phyloP scores from a whole-genome alignment of 139 green algal genomes.

The Penium margaritaceum region DNA sequence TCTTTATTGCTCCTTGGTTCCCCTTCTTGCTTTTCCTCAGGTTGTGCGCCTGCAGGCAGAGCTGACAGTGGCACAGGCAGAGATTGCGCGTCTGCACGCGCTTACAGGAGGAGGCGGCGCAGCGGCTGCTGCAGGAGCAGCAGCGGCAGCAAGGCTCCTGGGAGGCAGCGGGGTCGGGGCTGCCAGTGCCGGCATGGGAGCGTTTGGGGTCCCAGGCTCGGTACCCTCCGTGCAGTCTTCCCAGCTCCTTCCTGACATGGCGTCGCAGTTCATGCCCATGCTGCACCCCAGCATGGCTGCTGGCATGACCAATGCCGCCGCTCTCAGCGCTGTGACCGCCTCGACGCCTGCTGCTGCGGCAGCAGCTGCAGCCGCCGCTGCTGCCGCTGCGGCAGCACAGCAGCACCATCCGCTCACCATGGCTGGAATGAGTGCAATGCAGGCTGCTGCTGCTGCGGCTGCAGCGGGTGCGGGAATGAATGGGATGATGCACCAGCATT shows the following conservation, averaged over 20 bases:
- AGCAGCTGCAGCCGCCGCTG: too few species aligned
- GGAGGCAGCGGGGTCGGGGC: not conserved
- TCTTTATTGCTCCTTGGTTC: not conserved
- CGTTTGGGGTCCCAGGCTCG: not conserved
- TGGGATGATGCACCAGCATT: not conserved
- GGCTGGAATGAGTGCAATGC: too few species aligned
- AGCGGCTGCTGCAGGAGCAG: not conserved
- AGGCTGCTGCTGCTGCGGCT: too few species aligned
- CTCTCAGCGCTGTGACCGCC: too few species aligned
- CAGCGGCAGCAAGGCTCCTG: not conserved
- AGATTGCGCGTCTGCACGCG: constrained; percentile 31
- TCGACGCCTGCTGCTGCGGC: too few species aligned
- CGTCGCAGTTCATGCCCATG: not conserved
- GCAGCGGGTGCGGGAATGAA: too few species aligned
- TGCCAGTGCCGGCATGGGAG: not conserved
- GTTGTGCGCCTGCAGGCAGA: constrained; percentile 37
- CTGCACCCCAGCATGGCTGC: not conserved
- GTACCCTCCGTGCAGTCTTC: not conserved
- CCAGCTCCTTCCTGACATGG: constrained; percentile 6
- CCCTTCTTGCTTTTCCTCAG: not conserved
- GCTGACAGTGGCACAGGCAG: constrained; percentile 34
- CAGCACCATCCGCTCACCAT: too few species aligned
- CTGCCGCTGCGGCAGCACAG: too few species aligned
- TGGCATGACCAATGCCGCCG: too few species aligned
- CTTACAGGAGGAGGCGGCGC: not conserved